phyloP scores from a whole-genome alignment of 2,329 filamentous ascomycete species.

The Ascochyta lentis region DNA sequence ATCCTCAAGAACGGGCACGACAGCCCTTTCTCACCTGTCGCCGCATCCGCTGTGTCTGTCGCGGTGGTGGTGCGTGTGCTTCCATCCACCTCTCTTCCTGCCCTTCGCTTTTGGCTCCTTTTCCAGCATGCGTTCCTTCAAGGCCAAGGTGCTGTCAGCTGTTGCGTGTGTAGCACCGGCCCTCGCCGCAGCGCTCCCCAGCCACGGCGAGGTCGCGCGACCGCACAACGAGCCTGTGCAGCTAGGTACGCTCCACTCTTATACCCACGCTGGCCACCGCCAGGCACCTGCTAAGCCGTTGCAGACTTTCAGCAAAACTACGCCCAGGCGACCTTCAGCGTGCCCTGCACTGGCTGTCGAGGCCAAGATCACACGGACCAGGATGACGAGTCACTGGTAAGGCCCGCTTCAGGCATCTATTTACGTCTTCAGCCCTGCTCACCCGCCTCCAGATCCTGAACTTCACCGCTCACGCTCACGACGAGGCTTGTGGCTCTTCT shows the following conservation, averaged over 20 bases:
- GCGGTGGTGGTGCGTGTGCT: constrained; percentile 23
- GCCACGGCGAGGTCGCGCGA: constrained; percentile 23
- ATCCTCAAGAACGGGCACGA: constrained; percentile 16
- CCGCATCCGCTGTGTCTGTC: neutral
- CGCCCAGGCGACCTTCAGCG: constrained; percentile 52
- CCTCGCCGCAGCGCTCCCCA: constrained; percentile 38
- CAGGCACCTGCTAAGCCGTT: constrained; percentile 43
- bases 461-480: constrained; percentile 49
- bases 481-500: constrained; percentile 47
- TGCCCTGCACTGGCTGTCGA: constrained; percentile 53
- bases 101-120: constrained; percentile 7
- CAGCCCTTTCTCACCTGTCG: constrained; percentile 3
- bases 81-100: constrained; percentile 12
- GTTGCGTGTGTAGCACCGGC: constrained; percentile 38
- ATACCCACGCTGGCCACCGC: constrained; percentile 33
- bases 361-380: constrained; percentile 45
- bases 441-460: constrained; percentile 49
- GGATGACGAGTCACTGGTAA: constrained; percentile 52
- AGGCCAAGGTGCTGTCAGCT: constrained; percentile 40
- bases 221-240: constrained; percentile 33
- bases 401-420: constrained; percentile 46
- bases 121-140: constrained; percentile 41
- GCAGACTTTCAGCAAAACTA: constrained; percentile 45
- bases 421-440: constrained; percentile 31
- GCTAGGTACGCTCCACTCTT: constrained; percentile 38